These are phyloP conservation scores for Rhodotorula glutinis DNA, from an alignment of 1,284 basidiomycete species.

Conservation along the genomic window DNA sequence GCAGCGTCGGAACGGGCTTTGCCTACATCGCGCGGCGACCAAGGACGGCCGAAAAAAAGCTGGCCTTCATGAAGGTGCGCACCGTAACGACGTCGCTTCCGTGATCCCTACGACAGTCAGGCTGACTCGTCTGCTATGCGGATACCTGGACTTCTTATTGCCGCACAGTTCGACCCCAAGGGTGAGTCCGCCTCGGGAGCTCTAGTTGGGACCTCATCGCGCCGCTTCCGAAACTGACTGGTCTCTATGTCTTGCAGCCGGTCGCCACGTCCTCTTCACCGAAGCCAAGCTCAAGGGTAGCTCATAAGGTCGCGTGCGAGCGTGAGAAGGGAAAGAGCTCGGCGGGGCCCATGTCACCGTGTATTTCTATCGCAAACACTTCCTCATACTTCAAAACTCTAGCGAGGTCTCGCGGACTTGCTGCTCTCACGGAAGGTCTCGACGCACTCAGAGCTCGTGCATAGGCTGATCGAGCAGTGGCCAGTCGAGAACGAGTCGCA, in stretches of 20 bases:
- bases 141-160: too few species aligned
- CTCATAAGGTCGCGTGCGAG: neutral
- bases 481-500: too few species aligned
- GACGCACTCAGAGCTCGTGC: too few species aligned
- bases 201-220: neutral
- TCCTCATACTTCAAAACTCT: too few species aligned
- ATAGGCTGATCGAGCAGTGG: too few species aligned
- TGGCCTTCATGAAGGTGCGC: constrained; percentile 40
- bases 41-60: constrained; percentile 39
- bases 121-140: too few species aligned
- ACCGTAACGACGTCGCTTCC: too few species aligned
- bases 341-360: neutral
- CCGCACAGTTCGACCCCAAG: constrained; percentile 34
- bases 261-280: constrained; percentile 36
- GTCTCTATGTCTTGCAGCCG: constrained; percentile 13
- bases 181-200: constrained; percentile 8
- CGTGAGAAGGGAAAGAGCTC: too few species aligned
- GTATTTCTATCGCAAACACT: too few species aligned
- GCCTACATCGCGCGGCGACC: constrained; percentile 38
- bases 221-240: neutral
- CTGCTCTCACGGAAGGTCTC: too few species aligned
- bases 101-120: neutral
- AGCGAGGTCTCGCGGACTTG: too few species aligned
- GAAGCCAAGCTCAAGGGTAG: constrained; percentile 39
- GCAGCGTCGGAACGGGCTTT: constrained; percentile 35